phyloP scores from a whole-genome alignment of 176 grass and related monocot genomes.

The Secale cereale region DNA sequence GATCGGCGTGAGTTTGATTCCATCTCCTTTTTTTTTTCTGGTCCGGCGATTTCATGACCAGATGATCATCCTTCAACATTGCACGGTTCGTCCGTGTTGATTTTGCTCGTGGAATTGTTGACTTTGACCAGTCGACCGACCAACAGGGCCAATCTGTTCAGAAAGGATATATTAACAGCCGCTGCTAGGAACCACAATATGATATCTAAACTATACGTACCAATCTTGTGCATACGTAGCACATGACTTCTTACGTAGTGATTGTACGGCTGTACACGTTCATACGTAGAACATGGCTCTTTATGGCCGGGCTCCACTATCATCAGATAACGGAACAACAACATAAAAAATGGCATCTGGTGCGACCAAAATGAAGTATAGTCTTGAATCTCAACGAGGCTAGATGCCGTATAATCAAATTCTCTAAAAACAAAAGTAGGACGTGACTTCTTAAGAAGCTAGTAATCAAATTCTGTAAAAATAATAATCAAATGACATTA shows the following conservation, averaged over 20 bases:
- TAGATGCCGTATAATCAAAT: too few species aligned
- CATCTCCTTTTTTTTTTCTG: background rate
- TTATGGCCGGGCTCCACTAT: too few species aligned
- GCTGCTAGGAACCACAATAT: background rate
- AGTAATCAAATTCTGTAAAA: too few species aligned
- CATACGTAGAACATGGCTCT: too few species aligned
- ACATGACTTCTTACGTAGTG: background rate
- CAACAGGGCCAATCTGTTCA: background rate
- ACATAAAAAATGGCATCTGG: too few species aligned
- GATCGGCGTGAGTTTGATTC: background rate
- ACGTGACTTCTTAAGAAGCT: too few species aligned
- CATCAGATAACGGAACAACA: too few species aligned
- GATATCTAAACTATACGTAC: background rate
- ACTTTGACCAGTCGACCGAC: constrained; percentile 9
- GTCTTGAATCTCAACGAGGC: too few species aligned
- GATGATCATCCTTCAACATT: background rate
- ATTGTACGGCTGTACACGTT: too few species aligned
- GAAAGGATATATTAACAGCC: background rate
- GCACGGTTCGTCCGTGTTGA: background rate
- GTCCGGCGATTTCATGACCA: background rate
- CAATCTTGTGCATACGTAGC: background rate
- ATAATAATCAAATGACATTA: too few species aligned
- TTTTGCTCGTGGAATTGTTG: background rate
- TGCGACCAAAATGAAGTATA: too few species aligned
- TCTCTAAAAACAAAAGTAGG: too few species aligned